Evolutionary conservation across 2,329 filamentous ascomycete species (phyloP).

Genomic region (Fusarium sterilihyphosum): DNA sequence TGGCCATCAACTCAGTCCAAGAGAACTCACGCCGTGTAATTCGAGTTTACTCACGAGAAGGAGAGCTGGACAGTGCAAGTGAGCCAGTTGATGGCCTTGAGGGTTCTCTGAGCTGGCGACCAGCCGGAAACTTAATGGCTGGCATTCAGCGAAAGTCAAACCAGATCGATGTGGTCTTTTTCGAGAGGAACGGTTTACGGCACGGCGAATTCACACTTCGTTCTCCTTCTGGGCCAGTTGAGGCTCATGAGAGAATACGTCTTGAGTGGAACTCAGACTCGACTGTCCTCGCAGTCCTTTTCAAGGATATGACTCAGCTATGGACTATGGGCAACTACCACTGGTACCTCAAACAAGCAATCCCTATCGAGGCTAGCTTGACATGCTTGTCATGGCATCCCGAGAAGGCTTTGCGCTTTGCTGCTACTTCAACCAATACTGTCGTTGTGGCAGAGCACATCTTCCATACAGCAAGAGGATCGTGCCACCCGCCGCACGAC

Average conservation of each 20-base stretch:
- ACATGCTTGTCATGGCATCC: slow-evolving; percentile 77
- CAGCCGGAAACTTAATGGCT: slow-evolving; percentile 90
- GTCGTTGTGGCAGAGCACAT: slow-evolving; percentile 73
- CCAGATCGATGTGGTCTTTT: slow-evolving; percentile 87
- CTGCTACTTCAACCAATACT: slow-evolving; percentile 60
- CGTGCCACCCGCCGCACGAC: slow-evolving; percentile 76
- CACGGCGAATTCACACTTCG: slow-evolving; percentile 93
- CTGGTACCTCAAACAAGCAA: slow-evolving; percentile 96
- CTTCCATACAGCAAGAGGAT: slow-evolving; percentile 74
- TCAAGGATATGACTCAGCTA: slow-evolving; percentile 80
- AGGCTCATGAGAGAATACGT: slow-evolving; percentile 66
- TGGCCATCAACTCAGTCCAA: slow-evolving; percentile 86
- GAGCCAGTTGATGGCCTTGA: slow-evolving; percentile 96
- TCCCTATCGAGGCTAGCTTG: slow-evolving; percentile 57
- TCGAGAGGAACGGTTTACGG: slow-evolving; percentile 96
- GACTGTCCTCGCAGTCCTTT: slow-evolving; percentile 84
- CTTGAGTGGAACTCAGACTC: slow-evolving; percentile 94
- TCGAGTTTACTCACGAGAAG: slow-evolving; percentile 90
- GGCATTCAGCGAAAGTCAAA: slow-evolving; percentile 78
- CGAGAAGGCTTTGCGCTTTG: slow-evolving; percentile 79
- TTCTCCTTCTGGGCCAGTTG: slow-evolving; percentile 65
- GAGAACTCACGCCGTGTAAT: slow-evolving; percentile 77
- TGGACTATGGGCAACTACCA: slow-evolving; percentile 99
- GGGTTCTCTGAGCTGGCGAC: slow-evolving; percentile 87
- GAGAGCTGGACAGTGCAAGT: slow-evolving; percentile 89